These are phyloP conservation scores for Ambrosiella cleistominuta DNA, from an alignment of 2,329 filamentous ascomycete species.

Conservation along the genomic window DNA sequence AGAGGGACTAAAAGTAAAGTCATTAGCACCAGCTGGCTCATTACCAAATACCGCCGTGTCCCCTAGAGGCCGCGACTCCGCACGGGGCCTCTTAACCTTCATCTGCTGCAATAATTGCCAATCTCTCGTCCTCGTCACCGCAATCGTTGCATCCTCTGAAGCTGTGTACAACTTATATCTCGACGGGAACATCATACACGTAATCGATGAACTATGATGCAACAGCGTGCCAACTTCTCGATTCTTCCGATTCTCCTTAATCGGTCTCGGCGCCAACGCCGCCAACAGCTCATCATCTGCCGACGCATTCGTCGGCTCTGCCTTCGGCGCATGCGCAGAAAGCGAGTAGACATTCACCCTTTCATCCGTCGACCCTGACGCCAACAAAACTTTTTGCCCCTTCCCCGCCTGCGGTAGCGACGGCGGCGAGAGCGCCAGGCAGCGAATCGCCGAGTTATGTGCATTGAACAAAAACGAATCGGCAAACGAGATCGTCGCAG, in stretches of 20 bases:
- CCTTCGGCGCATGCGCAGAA: slow-evolving; percentile 47
- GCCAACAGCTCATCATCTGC: slow-evolving; percentile 38
- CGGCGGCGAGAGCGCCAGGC: slow-evolving; percentile 66
- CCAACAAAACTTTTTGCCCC: slow-evolving; percentile 70
- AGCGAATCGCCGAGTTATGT: slow-evolving; percentile 76
- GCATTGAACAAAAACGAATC: slow-evolving; percentile 95
- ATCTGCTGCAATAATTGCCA: slow-evolving; percentile 78
- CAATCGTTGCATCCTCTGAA: slow-evolving; percentile 80
- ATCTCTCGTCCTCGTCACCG: slow-evolving; percentile 71
- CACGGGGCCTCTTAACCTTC: slow-evolving; percentile 72
- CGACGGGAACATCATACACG: slow-evolving; percentile 63
- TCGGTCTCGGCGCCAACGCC: slow-evolving; percentile 50
- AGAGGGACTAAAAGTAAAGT: slow-evolving; percentile 87
- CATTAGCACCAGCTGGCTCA: slow-evolving; percentile 75
- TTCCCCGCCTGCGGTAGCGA: slow-evolving; percentile 43
- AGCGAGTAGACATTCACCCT: slow-evolving; percentile 88
- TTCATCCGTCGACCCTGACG: slow-evolving; percentile 83
- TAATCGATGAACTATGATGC: slow-evolving; percentile 73
- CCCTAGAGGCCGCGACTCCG: slow-evolving; percentile 63
- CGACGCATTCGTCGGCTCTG: slow-evolving; percentile 12
- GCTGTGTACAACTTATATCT: slow-evolving; percentile 75
- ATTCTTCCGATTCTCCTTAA: slow-evolving; percentile 73
- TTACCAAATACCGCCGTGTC: slow-evolving; percentile 74
- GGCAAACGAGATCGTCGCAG: slow-evolving; percentile 45
- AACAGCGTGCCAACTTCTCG: slow-evolving; percentile 72